Percentiles rank a stretch among this genome's conserved stretches.
These are phyloP conservation scores for Thelonectria olida DNA, from an alignment of 2,329 filamentous ascomycete genomes.

Conservation along the genomic window DNA sequence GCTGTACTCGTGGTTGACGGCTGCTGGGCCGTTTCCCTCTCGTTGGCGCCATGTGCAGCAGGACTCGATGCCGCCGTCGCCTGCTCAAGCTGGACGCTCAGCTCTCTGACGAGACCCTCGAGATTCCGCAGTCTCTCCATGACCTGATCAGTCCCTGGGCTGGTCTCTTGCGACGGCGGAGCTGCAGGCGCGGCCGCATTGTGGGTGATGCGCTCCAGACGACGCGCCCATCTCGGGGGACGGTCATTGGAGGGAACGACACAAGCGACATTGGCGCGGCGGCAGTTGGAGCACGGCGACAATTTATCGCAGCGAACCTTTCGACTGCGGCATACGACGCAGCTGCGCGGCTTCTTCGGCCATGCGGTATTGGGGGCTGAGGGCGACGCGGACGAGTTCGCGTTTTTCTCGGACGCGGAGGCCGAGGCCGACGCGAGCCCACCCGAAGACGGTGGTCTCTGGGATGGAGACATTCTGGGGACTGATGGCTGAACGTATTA, in stretches of 20 bases:
- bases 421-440: conserved; percentile 29
- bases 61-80: conserved; percentile 43
- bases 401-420: conserved; percentile 35
- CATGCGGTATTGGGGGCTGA: conserved; percentile 22
- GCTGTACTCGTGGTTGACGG: conserved; percentile 8
- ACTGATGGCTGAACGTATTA: not conserved
- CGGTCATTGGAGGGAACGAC: conserved; percentile 59
- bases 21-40: conserved; percentile 18
- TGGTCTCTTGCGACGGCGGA: conserved; percentile 31
- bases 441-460: not conserved
- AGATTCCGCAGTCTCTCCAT: conserved; percentile 60
- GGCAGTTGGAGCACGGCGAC: conserved; percentile 66
- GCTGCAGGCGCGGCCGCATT: conserved; percentile 42
- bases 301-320: conserved; percentile 68
- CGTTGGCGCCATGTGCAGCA: conserved; percentile 27
- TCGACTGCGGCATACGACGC: conserved; percentile 60
- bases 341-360: conserved; percentile 54
- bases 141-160: conserved; percentile 47
- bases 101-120: conserved; percentile 60
- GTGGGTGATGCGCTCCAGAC: conserved; percentile 52
- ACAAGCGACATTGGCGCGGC: conserved; percentile 61
- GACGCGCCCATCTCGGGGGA: conserved; percentile 63
- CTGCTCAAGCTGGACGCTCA: conserved; percentile 56
- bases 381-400: conserved; percentile 22
- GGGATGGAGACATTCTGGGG: not conserved